A percentile compares a stretch with the other conserved stretches of the same genome.
phyloP scores from a whole-genome alignment of 2,329 filamentous ascomycete species.

The Colletotrichum liaoningense region DNA sequence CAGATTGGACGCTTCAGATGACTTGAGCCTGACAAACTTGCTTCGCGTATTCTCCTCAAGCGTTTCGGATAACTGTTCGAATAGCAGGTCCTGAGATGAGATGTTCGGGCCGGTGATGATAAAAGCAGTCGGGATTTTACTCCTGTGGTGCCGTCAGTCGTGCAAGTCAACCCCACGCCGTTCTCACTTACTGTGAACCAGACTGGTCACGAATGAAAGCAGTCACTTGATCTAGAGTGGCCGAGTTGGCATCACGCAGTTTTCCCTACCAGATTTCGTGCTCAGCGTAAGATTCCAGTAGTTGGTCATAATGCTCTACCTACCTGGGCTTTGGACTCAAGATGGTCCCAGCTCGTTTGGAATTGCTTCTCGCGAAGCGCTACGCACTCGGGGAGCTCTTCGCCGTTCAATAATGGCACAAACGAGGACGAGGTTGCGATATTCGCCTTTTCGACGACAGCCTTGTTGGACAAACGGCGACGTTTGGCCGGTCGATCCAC shows the following conservation, averaged over 20 bases:
- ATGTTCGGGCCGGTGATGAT: constrained; percentile 84
- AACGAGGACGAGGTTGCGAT: constrained; percentile 49
- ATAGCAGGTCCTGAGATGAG: constrained; percentile 79
- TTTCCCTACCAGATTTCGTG: constrained; percentile 55
- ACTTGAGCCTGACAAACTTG: constrained; percentile 74
- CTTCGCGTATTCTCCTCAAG: constrained; percentile 60
- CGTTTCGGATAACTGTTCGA: constrained; percentile 73
- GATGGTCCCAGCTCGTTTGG: constrained; percentile 70
- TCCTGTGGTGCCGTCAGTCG: constrained; percentile 35
- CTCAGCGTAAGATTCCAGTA: not conserved
- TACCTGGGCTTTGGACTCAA: constrained; percentile 73
- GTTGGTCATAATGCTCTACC: constrained; percentile 36
- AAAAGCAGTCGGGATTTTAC: constrained; percentile 75
- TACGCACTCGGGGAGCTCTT: constrained; percentile 61
- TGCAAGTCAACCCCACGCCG: not conserved
- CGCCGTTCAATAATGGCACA: constrained; percentile 64
- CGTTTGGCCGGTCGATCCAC: constrained; percentile 64
- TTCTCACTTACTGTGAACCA: constrained; percentile 38
- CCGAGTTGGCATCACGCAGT: constrained; percentile 69
- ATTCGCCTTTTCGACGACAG: constrained; percentile 30
- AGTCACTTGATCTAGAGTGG: constrained; percentile 68
- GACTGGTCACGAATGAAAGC: constrained; percentile 61
- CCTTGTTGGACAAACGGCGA: constrained; percentile 62
- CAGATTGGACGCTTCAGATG: constrained; percentile 78
- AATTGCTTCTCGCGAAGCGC: constrained; percentile 69